Base-by-base conservation (phyloP, 176 grass and related monocot species). In the Phoenix roebelenii region DNA sequence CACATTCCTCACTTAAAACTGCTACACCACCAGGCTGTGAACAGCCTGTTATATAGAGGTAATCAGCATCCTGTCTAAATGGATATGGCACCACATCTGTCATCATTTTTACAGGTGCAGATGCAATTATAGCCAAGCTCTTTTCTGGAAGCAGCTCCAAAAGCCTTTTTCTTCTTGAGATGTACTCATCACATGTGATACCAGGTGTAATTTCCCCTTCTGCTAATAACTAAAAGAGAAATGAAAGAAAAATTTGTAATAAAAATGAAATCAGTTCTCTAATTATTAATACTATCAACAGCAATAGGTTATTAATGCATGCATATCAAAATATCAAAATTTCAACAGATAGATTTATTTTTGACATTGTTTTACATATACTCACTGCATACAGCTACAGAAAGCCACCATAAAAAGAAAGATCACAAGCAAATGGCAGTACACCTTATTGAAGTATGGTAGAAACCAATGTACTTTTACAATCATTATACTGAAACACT, bases 91-190 rank as follows among this genome's bases (percentile, higher is more conserved):
- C 92, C 66, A 97, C 81, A 72, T 91, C 76, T 9, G 92, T 97
- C 92, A 97, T 97, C 92, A 97, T 91, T 65, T 97, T 85, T 60
- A 88, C 75, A 19, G 83, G 80, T 25, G 87, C 78, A 60, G 92
- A 91, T 16, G 81, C 87, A 77, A 91, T 68, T 35, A 97, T 85
- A 7, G 92, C 92, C 68, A 91, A 59, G 84, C 87, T 91, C 67
- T 80, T 87, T 51, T 77, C 80, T 5, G 87, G 92, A 16, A 97
- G 70, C 58, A 66, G 75, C 73, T 87, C 80, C 55, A 97, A 22
- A 56, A 97, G 78, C 18, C 7, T 82, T 58, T 77, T 88, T 72
- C 92, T 76, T 80, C 92, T 82, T 50, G 66, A 82, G n/a, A 80
- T 77, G 32, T 88, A 91, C 65, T 97, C 92, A 25, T 91, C 23